Base-by-base conservation (phyloP, 768 basidiomycete genomes). In the Termitomyces sp. region DNA sequence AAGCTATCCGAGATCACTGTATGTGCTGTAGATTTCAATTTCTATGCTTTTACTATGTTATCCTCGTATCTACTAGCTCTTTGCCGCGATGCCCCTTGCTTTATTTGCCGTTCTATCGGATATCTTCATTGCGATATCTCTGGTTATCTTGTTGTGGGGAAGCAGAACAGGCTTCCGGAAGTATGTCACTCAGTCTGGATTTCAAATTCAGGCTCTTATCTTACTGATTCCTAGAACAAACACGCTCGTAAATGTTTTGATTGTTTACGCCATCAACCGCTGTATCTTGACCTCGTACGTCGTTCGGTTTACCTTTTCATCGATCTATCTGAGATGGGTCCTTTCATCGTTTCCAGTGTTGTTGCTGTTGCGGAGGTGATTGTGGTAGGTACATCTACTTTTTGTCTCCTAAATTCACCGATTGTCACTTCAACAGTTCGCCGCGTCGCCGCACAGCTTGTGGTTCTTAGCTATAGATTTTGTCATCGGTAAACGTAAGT, bases 221-320 rank as follows among this genome's bases (percentile, higher is more conserved):
- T 44, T 25, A 32, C 25, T 49, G 20, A 11, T 5, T 50, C 7
- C 16, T 48, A 79, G 78, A 27, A 78, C 78, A 2, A 74, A 77
- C 46, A 68, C 64, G 1, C 54, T 79, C 12, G 64, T 80, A 15
- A 73, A 73, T 15, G 69, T 64, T 2, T 63, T 80, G 23, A 80
- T 79, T 5, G 62, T 80, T 23, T 80, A 76, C 56, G 75, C 79
- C 5, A 76, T 80, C 57, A 79, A 79, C 56, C 77, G 78, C 5
- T 79, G 77, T 52, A 55, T 80, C 12, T 61, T 80, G 36, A 79
- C 79, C 29, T 75, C 76, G 77, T 79, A 56, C 50, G 76, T 66
- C 3, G 1, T 16, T 36, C 50, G 36, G 1, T 33, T 41, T 16
- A 4, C 10, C 7, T 15, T 40, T 7, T 23, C 10, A 36, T 45